Conservation (phyloP, 495 filamentous ascomycete genomes). For the Sordaria brevicollis region DNA sequence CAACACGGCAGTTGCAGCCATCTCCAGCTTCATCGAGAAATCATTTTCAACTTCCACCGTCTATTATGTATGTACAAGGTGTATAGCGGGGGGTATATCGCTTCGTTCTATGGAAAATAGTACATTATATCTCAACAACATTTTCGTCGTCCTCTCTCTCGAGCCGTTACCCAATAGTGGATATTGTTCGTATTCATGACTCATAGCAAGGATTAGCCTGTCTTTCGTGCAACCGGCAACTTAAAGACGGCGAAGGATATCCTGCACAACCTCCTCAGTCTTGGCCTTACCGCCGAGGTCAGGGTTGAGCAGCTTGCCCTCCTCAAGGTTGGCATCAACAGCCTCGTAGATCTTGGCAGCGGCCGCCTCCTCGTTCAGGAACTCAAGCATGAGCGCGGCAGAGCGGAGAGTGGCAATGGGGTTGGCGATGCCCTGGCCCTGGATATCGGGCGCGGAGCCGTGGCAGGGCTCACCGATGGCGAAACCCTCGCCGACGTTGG, state of each 20-base stretch:
- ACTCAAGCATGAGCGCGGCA: constrained; percentile 92
- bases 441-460: constrained; percentile 90
- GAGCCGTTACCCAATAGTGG: neutral
- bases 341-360: constrained; percentile 83
- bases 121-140: neutral
- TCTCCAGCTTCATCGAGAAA: neutral
- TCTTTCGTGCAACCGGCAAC: neutral
- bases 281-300: constrained; percentile 85
- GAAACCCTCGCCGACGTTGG: constrained; percentile 91
- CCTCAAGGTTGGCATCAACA: constrained; percentile 84
- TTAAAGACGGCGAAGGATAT: constrained; percentile 80
- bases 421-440: constrained; percentile 86
- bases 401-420: constrained; percentile 90
- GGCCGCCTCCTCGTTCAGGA: constrained; percentile 73
- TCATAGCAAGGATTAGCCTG: neutral
- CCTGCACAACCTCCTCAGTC: constrained; percentile 80
- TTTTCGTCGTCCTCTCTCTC: neutral
- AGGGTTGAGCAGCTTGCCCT: constrained; percentile 70
- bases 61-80: neutral
- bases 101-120: neutral
- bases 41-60: neutral
- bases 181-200: neutral
- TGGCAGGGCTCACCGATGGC: constrained; percentile 98
- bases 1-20: neutral
- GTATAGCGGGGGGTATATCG: neutral